A percentile compares a stretch with the other conserved stretches of the same genome.
Evolutionary conservation across 371 early-diverging fungal genomes (phyloP).

Genomic region (Rhizopus arrhizus): DNA sequence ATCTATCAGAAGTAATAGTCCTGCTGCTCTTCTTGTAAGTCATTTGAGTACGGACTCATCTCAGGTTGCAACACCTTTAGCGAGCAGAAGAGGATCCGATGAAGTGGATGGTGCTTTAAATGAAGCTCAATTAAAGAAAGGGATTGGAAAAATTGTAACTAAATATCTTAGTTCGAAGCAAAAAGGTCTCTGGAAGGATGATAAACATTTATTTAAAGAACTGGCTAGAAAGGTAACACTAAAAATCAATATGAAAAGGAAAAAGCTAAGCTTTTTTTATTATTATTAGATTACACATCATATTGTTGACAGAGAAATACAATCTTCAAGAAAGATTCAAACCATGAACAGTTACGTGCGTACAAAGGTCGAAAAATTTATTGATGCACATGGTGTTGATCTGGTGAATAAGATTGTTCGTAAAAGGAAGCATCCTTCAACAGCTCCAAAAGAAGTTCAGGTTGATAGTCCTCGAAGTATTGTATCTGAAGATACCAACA

Average conservation of each 20-base stretch:
- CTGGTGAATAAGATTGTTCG: conserved; percentile 23
- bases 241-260: not conserved
- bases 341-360: conserved; percentile 33
- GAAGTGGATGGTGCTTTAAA: conserved; percentile 18
- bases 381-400: conserved; percentile 45
- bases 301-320: conserved; percentile 48
- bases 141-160: conserved; percentile 49
- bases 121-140: conserved; percentile 46
- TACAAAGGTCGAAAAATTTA: conserved; percentile 50
- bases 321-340: conserved; percentile 39
- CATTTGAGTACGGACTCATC: not conserved
- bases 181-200: conserved; percentile 43
- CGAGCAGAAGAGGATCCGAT: conserved; percentile 15
- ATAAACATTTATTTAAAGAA: conserved; percentile 54
- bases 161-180: conserved; percentile 42
- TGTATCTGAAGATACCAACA: conserved; percentile 16
- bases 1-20: conserved; percentile 1
- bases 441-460: not conserved
- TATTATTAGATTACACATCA: conserved; percentile 47
- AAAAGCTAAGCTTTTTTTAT: not conserved
- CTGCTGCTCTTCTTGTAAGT: conserved; percentile 3
- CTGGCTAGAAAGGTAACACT: conserved; percentile 47
- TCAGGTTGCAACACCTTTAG: conserved; percentile 11
- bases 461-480: conserved; percentile 19
- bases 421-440: conserved; percentile 14